phyloP scores from a whole-genome alignment of 768 basidiomycete species.

The Pleurotus cornucopiae region DNA sequence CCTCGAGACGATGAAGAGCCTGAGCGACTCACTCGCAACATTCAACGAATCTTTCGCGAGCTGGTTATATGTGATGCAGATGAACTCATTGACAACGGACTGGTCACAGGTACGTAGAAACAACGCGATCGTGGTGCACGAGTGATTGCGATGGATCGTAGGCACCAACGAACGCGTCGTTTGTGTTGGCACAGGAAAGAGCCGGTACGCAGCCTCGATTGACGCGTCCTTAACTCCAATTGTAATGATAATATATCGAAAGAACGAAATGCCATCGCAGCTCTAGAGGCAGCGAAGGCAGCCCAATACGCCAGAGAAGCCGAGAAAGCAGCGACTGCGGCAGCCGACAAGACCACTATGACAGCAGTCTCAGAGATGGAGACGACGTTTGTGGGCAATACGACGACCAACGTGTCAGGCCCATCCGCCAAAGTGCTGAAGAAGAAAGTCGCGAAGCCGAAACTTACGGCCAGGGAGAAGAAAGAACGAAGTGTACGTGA shows the following conservation, averaged over 20 bases:
- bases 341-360: slow-evolving; percentile 36
- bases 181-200: slow-evolving; percentile 50
- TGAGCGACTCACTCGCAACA: slow-evolving; percentile 71
- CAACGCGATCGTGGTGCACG: neutral
- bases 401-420: slow-evolving; percentile 30
- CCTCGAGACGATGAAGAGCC: slow-evolving; percentile 61
- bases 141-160: slow-evolving; percentile 16
- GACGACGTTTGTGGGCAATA: slow-evolving; percentile 35
- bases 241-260: neutral
- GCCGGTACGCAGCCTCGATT: slow-evolving; percentile 40
- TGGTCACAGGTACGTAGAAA: slow-evolving; percentile 70
- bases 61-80: slow-evolving; percentile 88
- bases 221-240: neutral
- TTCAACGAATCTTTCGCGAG: slow-evolving; percentile 95
- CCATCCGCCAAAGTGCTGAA: slow-evolving; percentile 27
- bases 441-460: slow-evolving; percentile 60
- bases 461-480: slow-evolving; percentile 76
- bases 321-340: slow-evolving; percentile 19
- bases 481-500: slow-evolving; percentile 68
- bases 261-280: slow-evolving; percentile 61
- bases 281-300: slow-evolving; percentile 39
- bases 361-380: slow-evolving; percentile 37
- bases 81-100: slow-evolving; percentile 92
- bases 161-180: slow-evolving; percentile 62
- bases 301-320: slow-evolving; percentile 29